phyloP scores from a whole-genome alignment of 306 rosid genomes.

The apple (Malus domestica) region ASM211411v1 NC_041805.1:2594501-2595000 shows the following conservation, averaged over 20 bases:
- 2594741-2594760: background rate
- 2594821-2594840: conserved; percentile 90
- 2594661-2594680: background rate
- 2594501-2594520: no score
- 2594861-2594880: conserved; percentile 69
- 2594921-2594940: conserved; percentile 79
- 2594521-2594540: no score
- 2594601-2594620: no score
- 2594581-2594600: no score
- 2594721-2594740: background rate
- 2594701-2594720: background rate
- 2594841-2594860: conserved; percentile 65
- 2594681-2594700: no score
- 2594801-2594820: conserved; percentile 84
- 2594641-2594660: background rate
- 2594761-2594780: conserved; percentile 1
- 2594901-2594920: conserved; percentile 69
- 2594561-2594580: no score
- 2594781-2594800: conserved; percentile 1
- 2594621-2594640: no score
- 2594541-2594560: no score
- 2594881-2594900: conserved; percentile 85
- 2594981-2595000: conserved; percentile 77
- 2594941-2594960: conserved; percentile 81
- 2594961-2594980: conserved; percentile 75